Base-by-base conservation (phyloP, 192 early-diverging fungal genomes). In the Cetraspora pellucida region DNA sequence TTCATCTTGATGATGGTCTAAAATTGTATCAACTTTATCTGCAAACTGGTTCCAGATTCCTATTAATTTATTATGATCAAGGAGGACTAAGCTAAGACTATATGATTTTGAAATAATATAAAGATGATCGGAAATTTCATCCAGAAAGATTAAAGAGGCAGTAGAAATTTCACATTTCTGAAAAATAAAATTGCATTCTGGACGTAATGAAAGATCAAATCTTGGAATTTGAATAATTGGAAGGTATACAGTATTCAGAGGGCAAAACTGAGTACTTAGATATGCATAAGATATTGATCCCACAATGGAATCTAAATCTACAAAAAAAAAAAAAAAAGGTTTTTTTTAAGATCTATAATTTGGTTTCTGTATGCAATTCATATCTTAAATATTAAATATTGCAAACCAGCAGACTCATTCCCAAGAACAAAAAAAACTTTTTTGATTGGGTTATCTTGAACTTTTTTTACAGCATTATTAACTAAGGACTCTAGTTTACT, bases 1-100 rank as follows among this genome's bases (percentile, higher is more conserved):
- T 72, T 90, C 90, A 76, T 94, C 92, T 13, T 64, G 71, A 77
- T 94, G 93, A 70, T 94, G 93, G 81, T 94, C 93, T 7, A 94
- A 52, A 19, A 94, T 72, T 11, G 88, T 89, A 1, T 83, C 77
- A 13, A 93, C 86, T 16, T 78, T 78, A 67, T 75, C 52, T 14
- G 81, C 58, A 30, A 46, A 60, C 14, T 64, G n/a, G 43, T 23
- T 43, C 74, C 74, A 75, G 49, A n/a, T 27, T 64, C 21, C 21
- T 1, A 75, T 27, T 72, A 93, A 75, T n/a, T 81, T 77, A 79
- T 94, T 94, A 66, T 94, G 92, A 68, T 94, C 92, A 10, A 89
- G 83, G 5, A 94, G 77, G 66, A 90, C 75, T 23, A 92, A 50
- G 2, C 80, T 72, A 11, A 81, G 58, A 37, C 72, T 66, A 31